Conservation (phyloP, 129 eudicot species). For the Apium graveolens region DNA sequence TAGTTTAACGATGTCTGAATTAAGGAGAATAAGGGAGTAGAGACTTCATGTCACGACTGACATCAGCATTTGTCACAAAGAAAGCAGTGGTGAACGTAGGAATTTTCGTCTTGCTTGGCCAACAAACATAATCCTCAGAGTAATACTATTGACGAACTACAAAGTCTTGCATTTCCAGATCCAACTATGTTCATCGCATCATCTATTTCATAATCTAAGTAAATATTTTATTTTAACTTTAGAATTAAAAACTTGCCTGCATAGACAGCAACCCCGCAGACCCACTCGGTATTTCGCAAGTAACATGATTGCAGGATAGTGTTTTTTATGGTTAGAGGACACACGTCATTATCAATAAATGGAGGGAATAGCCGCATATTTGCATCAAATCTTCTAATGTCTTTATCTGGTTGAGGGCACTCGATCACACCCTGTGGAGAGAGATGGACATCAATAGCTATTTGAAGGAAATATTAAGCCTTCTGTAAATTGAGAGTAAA, state of each 20-base stretch:
- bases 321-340: constrained; percentile 89
- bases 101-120: background rate
- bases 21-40: background rate
- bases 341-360: constrained; percentile 83
- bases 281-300: constrained; percentile 97
- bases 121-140: background rate
- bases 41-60: background rate
- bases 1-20: background rate
- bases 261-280: constrained; percentile 96
- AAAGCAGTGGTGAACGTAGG: background rate
- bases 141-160: background rate
- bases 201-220: background rate
- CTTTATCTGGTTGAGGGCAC: constrained; percentile 92
- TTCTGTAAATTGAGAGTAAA: constrained; percentile 12
- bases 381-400: constrained; percentile 93
- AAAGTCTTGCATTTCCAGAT: background rate
- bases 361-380: constrained; percentile 96
- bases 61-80: background rate
- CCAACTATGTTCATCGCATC: background rate
- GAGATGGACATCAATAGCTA: constrained; percentile 8
- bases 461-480: constrained; percentile 12
- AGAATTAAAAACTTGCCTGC: constrained; percentile 51
- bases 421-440: constrained; percentile 80
- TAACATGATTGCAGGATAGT: constrained; percentile 97
- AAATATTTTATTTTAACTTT: background rate